Base-by-base conservation (phyloP, 192 early-diverging fungal species). In the Umbelopsis ramanniana region DNA sequence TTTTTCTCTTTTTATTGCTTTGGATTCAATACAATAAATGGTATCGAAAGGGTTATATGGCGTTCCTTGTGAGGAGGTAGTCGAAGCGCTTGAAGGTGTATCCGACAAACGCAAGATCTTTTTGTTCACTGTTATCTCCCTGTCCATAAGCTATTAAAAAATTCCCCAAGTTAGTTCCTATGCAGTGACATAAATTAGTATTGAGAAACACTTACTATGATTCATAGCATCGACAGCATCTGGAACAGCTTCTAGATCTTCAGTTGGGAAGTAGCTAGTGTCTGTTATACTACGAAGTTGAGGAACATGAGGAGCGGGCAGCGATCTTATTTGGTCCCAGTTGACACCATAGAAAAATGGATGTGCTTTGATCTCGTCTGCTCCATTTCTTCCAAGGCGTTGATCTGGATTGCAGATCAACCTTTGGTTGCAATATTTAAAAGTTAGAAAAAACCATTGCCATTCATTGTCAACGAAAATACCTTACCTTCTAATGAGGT, bases 21-120 rank as follows among this genome's bases (percentile, higher is more conserved):
- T 63, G 29, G 17, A 5, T 63, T 37, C 57, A 63, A 37, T 63
- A 63, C 57, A 63, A 37, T 17, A 50, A 33, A 63, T 37, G 57
- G 33, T 37, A 63, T 63, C 33, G 17, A 8, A 63, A 50, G 9
- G 57, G 57, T 66, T 84, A 89, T 26, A 88, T 80, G 10, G 86
- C 86, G 74, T 94, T 90, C 68, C 88, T 90, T 70, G 87, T 89
- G 43, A 91, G 90, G 22, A 94, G 74, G 71, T 90, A 90, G 76
- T 94, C 93, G 78, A 94, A 99, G 68, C 95, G 83, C 79, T 98
- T 97, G 82, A 92, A 99, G 10, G 98, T 99, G 84, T 99, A 99
- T 21, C 98, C 98, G 38, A 99, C 92, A 88, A 99, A 99, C 29
- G 97, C 97, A 74, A 99, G 81, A 70, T 97, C 96, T 76, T 94